Evolutionary conservation across 306 rosid species (phyloP), one percentile per base, ranked within the genome.

Genomic region (Abrus pulchellus): DNA sequence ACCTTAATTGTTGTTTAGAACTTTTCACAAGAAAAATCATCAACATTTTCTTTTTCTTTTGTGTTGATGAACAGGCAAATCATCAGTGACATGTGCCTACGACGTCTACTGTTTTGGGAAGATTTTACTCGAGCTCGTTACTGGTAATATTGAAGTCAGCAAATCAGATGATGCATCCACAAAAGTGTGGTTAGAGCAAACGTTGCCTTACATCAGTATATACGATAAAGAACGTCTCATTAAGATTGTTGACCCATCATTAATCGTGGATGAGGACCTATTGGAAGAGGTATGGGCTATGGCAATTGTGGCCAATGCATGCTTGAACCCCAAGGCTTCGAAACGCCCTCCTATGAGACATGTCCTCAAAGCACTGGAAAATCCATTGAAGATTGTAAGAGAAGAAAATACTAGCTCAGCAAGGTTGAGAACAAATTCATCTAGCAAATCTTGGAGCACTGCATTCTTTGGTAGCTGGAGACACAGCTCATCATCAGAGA

Each of bases 221-320:
- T 81, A 80, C 5, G 97, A 96, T 50, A 93, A 87, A 84, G 98
- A 93, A 41, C 85, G 79, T 55, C 50, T 96, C 56, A 87, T 65
- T 1, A 93, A 87, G 86, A 93, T 96, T 36, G 83, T 93, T 3
- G 99, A 96, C 57, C 94, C 99, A 2, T 86, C 91, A 62, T 84
- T 96, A 71, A 89, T 96, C 7, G 83, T 96, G 63, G 92, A 96
- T 54, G 99, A 96, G 65, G 99, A 96, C 87, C 85, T 93, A 27
- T 40, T 96, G 80, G 97, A 96, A 81, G 99, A 96, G 83, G 97
- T 92, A 27, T 96, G 98, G 99, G 97, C 98, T 10, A 90, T 93
- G 93, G 92, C 97, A 33, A 88, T 96, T 28, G 93, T 96, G 49
- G 99, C 99, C 55, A 85, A 90, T 84, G 90, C 97, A n/a, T 96